Evolutionary conservation across 768 basidiomycete genomes (phyloP), one percentile per base, ranked within the genome.

Genomic region (Rhodotorula diobovata): DNA sequence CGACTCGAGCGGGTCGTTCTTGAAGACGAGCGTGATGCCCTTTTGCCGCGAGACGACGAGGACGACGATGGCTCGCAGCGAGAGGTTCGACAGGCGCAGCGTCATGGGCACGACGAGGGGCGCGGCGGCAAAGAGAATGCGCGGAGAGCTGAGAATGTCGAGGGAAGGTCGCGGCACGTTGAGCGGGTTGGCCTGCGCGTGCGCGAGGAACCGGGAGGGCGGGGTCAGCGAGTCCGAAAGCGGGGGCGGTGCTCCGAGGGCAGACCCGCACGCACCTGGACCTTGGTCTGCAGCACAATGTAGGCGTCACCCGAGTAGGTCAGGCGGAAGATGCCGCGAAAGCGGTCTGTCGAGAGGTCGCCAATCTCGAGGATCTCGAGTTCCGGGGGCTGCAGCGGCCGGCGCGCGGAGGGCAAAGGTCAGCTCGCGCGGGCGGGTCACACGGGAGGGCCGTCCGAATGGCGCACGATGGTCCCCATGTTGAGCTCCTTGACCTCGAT

Each of bases 401-500:
- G 16, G 41, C 41, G 41, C 23, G 48, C 0, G 30, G 50, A 21
- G 34, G 5, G n/a, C 16, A 16, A 20, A 9, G 28, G 55, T 37
- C 16, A 35, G 23, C 16, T 63, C 41, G n/a, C n/a, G n/a, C 35
- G 65, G 5, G 21, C 23, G 2, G 30, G 14, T 2, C 11, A 34
- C 57, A 63, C n/a, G 35, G n/a, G 75, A 68, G 46, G 57, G 46
- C n/a, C 67, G 45, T 39, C 66, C 30, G 34, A 0, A 25, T 2
- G n/a, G 62, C 74, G 45, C 37, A 93, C 94, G 84, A 95, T 89
- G 4, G 90, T 92, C 48, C 96, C 96, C 96, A 99, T 98, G 81
- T 97, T 90, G n/a, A 99, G 83, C 80, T 98, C 96, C 63, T 96
- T 90, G 41, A 99, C 96, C 80, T 98, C 93, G 74, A 99, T 98